Conservation (phyloP, 768 basidiomycete species). For the Mycena indigotica region DNA sequence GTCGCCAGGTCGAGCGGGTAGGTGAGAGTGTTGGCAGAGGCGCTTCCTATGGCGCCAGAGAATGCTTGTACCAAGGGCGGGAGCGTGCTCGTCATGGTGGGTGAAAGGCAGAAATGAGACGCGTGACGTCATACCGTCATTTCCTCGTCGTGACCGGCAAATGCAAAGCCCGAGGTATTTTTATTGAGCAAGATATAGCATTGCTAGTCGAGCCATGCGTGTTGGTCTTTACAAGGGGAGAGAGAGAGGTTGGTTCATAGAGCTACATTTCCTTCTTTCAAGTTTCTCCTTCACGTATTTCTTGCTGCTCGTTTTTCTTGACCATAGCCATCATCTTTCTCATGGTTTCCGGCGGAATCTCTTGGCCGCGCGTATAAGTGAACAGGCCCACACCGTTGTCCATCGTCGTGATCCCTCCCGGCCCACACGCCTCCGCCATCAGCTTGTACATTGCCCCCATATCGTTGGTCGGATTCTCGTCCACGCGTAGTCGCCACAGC, state of each 20-base stretch:
- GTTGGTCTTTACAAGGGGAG: too few species aligned
- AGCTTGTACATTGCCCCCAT: background rate
- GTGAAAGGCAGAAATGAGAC: constrained; percentile 5
- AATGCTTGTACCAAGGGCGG: constrained; percentile 63
- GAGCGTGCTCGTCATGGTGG: constrained; percentile 60
- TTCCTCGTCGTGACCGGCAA: too few species aligned
- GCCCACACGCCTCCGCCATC: background rate
- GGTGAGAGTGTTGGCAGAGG: constrained; percentile 51
- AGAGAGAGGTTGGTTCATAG: too few species aligned
- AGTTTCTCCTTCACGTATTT: too few species aligned
- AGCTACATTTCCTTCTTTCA: too few species aligned
- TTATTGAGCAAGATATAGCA: too few species aligned
- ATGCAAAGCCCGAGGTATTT: too few species aligned
- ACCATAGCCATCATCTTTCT: too few species aligned
- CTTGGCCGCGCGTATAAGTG: too few species aligned
- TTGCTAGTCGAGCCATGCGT: too few species aligned
- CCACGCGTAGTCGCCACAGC: background rate
- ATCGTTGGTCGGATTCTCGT: background rate
- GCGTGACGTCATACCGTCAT: constrained; percentile 2
- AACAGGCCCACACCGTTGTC: background rate
- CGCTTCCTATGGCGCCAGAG: constrained; percentile 53
- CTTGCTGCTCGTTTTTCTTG: too few species aligned
- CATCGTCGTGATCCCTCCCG: background rate
- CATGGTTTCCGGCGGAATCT: too few species aligned
- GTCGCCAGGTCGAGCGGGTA: constrained; percentile 65